Base-by-base conservation (phyloP, 2,329 filamentous ascomycete genomes). In the Botryotinia convoluta region DNA sequence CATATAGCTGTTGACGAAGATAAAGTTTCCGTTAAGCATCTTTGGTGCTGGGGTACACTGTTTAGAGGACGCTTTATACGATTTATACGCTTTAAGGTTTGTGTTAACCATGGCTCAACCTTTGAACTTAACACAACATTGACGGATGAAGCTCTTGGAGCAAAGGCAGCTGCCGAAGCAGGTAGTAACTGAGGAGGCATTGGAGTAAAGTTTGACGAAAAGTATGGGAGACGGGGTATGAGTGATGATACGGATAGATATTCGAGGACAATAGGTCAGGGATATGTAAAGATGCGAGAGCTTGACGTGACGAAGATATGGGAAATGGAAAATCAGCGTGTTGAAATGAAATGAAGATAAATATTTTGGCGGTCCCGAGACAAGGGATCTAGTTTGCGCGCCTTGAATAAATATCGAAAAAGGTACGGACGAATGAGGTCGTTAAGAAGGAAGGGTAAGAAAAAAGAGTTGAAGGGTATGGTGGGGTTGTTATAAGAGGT, bases 181-280 rank as follows among this genome's bases (percentile, higher is more conserved):
- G 96, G 96, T 79, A 99, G 87, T 83, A 99, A 87, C 87, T 96
- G 92, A 81, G 94, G 92, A 82, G 94, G 94, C 96, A 98, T 98
- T 73, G 60, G 64, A 61, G 32, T 39, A 39, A 39, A 70, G 37
- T 72, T 73, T 72, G 71, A 62, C 44, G 67, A 48, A 44, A 48
- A 69, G 57, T 63, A 45, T 69, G 37, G 60, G 65, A 69, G 42
- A n/a, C 51, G 69, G 71, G 70, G 22, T 72, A 62, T 74, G 45
- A 71, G 60, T 71, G 69, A 73, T 60, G 64, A 69, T 73, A 76
- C 71, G 69, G 75, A 70, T 65, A 73, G 60, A 68, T 51, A 74
- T 61, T 69, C 63, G 72, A 64, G 72, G 76, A 71, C 75, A 73
- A 72, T 29, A 73, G 73, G 74, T 70, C 72, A 74, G 74, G 76